Evolutionary conservation across 768 basidiomycete genomes (phyloP).

Genomic region (Termitomyces sp.): DNA sequence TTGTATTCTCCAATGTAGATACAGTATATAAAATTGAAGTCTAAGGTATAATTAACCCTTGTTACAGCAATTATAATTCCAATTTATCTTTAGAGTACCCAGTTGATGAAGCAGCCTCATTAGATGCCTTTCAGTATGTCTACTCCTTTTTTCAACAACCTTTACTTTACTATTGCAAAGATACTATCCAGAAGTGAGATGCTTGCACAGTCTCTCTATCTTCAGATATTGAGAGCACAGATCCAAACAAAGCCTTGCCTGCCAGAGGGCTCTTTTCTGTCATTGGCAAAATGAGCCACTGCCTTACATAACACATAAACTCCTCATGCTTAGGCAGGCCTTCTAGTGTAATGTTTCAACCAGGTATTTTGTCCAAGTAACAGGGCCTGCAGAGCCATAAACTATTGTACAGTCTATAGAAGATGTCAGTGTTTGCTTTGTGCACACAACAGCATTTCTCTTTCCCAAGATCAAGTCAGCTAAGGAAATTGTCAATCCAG

Average conservation of each 20-base stretch:
- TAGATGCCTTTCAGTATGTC: slow-evolving; percentile 46
- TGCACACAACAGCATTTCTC: slow-evolving; percentile 88
- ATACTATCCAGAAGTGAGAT: slow-evolving; percentile 86
- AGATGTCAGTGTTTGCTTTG: slow-evolving; percentile 60
- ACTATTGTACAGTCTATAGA: slow-evolving; percentile 66
- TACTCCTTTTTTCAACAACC: background rate
- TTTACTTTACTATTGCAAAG: slow-evolving; percentile 21
- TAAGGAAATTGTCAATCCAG: slow-evolving; percentile 95
- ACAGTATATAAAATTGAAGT: background rate
- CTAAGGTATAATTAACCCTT: background rate
- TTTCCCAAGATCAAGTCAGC: slow-evolving; percentile 89
- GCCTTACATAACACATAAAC: slow-evolving; percentile 83
- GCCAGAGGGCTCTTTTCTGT: slow-evolving; percentile 86
- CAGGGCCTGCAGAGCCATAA: slow-evolving; percentile 76
- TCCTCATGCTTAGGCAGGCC: slow-evolving; percentile 85
- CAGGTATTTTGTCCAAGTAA: slow-evolving; percentile 63
- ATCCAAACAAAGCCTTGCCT: slow-evolving; percentile 82
- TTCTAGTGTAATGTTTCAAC: slow-evolving; percentile 94
- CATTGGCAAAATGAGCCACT: slow-evolving; percentile 88
- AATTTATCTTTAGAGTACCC: slow-evolving; percentile 6
- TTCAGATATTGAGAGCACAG: slow-evolving; percentile 63
- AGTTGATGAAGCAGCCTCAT: slow-evolving; percentile 12
- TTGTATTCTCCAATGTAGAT: background rate
- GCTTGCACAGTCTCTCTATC: slow-evolving; percentile 55
- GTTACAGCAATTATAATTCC: background rate